Percentiles rank a stretch among this genome's conserved stretches.
Evolutionary conservation across 306 rosid species (phyloP).

Genomic region (Rosa lucieae): DNA sequence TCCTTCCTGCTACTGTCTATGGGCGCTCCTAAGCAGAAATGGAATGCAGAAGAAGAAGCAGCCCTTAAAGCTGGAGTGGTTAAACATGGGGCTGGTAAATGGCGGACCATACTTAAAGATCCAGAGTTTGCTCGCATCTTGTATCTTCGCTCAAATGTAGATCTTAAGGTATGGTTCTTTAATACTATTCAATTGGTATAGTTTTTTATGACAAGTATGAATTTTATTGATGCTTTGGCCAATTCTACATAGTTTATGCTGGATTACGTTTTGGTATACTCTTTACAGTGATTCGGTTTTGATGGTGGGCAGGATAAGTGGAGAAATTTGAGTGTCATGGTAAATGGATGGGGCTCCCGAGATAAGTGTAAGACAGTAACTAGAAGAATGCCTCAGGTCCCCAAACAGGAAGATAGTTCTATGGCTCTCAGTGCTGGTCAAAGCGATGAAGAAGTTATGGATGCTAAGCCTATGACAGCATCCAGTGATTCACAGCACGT

Average conservation of each 20-base stretch:
- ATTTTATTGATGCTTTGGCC: not conserved
- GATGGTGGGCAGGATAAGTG: conserved; percentile 75
- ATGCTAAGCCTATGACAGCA: conserved; percentile 56
- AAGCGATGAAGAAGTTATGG: conserved; percentile 78
- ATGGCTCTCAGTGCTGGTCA: conserved; percentile 38
- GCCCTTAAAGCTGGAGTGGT: conserved; percentile 97
- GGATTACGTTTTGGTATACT: not conserved
- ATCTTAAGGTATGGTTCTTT: conserved; percentile 75
- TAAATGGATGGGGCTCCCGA: conserved; percentile 91
- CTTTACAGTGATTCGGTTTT: conserved; percentile 22
- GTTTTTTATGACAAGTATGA: not conserved
- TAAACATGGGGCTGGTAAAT: conserved; percentile 96
- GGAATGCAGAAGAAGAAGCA: conserved; percentile 89
- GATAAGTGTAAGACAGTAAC: conserved; percentile 69
- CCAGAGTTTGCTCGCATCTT: conserved; percentile 78
- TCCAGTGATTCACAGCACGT: conserved; percentile 50
- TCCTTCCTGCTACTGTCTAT: conserved; percentile 37
- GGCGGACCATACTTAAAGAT: conserved; percentile 96
- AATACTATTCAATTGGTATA: not conserved
- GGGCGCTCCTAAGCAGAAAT: conserved; percentile 99
- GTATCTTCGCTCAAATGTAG: conserved; percentile 89
- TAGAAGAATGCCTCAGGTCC: conserved; percentile 55
- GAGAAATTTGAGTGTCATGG: conserved; percentile 96
- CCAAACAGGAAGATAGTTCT: conserved; percentile 66
- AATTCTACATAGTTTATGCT: conserved; percentile 3